A percentile compares a stretch with the other conserved stretches of the same genome.
These are phyloP conservation scores for Rhynchospora pubera DNA, from an alignment of 176 grass and related monocot species.

Conservation along the genomic window DNA sequence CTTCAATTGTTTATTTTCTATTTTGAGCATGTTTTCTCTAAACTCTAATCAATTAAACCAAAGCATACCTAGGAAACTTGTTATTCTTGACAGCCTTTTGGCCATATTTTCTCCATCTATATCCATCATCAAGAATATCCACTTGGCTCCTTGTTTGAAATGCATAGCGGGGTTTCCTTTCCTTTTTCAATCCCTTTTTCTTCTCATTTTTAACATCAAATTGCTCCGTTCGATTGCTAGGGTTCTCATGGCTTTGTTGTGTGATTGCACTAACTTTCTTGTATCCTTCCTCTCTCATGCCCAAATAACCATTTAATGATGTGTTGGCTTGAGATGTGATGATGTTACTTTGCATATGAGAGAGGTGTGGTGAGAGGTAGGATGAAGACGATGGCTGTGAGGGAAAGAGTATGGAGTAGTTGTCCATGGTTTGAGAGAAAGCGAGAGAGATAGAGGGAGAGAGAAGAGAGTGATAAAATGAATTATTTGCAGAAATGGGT, in stretches of 20 bases:
- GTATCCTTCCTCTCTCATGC: constrained; percentile 22
- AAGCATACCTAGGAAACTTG: constrained; percentile 58
- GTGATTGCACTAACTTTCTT: constrained; percentile 8
- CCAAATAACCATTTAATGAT: constrained; percentile 5
- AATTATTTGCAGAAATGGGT: constrained; percentile 5
- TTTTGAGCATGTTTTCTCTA: neutral
- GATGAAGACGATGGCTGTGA: constrained; percentile 38
- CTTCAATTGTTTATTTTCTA: neutral
- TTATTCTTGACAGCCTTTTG: constrained; percentile 94
- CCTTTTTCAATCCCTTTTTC: constrained; percentile 64
- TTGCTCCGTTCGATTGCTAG: neutral
- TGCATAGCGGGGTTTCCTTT: constrained; percentile 47
- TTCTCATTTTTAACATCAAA: constrained; percentile 17
- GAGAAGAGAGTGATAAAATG: constrained; percentile 28
- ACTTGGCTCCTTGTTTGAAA: constrained; percentile 92
- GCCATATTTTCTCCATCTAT: constrained; percentile 92
- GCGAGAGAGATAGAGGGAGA: neutral
- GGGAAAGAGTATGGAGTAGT: constrained; percentile 43
- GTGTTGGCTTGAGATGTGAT: neutral
- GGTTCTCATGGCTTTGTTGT: constrained; percentile 21
- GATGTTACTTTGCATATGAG: neutral
- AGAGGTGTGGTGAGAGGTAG: constrained; percentile 14
- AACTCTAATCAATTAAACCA: neutral
- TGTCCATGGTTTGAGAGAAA: constrained; percentile 34
- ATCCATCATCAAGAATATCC: constrained; percentile 87